A percentile compares a stretch with the other conserved stretches of the same genome.
Conservation (phyloP, 129 eudicot species). For the Calendula officinalis region DNA sequence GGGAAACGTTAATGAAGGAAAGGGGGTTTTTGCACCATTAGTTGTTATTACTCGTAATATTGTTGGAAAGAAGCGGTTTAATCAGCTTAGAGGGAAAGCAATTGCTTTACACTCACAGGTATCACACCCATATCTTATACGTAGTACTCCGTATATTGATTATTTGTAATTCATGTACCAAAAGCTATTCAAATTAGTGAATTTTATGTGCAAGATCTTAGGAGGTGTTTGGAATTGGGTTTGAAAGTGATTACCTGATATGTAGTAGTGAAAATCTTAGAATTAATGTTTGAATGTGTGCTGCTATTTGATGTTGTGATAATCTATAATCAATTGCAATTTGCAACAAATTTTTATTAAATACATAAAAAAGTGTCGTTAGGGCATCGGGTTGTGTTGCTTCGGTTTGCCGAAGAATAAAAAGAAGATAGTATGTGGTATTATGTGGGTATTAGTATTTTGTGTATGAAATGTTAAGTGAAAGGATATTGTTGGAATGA, state of each 20-base stretch:
- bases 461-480: too few relatives aligned
- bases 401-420: too few relatives aligned
- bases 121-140: background rate
- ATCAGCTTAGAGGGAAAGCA: conserved; percentile 96
- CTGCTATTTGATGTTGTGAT: background rate
- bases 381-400: too few relatives aligned
- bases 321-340: background rate
- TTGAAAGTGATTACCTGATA: conserved; percentile 5
- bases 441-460: too few relatives aligned
- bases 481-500: too few relatives aligned
- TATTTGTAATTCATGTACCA: background rate
- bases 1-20: conserved; percentile 92
- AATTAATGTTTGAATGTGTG: background rate
- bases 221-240: background rate
- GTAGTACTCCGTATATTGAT: too few relatives aligned
- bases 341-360: too few relatives aligned
- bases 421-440: too few relatives aligned
- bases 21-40: conserved; percentile 85
- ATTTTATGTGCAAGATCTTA: background rate
- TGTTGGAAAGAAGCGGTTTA: conserved; percentile 87
- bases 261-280: background rate
- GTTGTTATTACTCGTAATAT: conserved; percentile 70
- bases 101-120: conserved; percentile 99
- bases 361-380: too few relatives aligned
- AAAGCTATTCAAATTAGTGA: background rate